These are phyloP conservation scores for Rhizodiscina lignyota DNA, from an alignment of 495 filamentous ascomycete genomes.

Conservation along the genomic window DNA sequence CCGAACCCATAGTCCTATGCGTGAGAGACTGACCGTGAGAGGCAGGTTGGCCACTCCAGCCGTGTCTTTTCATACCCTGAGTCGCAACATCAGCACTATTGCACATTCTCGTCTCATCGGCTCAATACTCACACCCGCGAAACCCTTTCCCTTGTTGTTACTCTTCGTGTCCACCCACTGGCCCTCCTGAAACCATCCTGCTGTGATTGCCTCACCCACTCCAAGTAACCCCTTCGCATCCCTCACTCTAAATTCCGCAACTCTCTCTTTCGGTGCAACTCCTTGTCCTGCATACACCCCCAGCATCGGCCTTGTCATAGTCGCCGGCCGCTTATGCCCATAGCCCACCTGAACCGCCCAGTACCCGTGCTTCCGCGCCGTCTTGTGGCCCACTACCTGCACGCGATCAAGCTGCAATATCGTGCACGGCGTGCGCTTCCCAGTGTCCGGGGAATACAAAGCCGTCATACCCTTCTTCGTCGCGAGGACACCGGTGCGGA, in stretches of 20 bases:
- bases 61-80: conserved; percentile 82
- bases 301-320: conserved; percentile 61
- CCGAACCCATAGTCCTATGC: conserved; percentile 78
- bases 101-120: not conserved
- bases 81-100: conserved; percentile 1
- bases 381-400: conserved; percentile 76
- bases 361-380: conserved; percentile 64
- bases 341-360: conserved; percentile 79
- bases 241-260: conserved; percentile 74
- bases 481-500: conserved; percentile 66
- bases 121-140: conserved; percentile 47
- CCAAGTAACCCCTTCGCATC: conserved; percentile 51
- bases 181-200: conserved; percentile 78
- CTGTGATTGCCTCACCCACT: conserved; percentile 54
- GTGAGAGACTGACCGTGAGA: conserved; percentile 88
- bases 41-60: conserved; percentile 73
- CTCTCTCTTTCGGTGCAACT: conserved; percentile 61
- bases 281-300: conserved; percentile 70
- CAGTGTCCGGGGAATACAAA: conserved; percentile 59
- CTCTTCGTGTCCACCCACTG: conserved; percentile 78
- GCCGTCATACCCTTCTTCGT: conserved; percentile 93
- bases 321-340: conserved; percentile 58
- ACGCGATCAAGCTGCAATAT: conserved; percentile 88
- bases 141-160: conserved; percentile 70
- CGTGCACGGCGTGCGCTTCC: conserved; percentile 68